Conservation (phyloP, 495 filamentous ascomycete genomes). For the Aspergillus sclerotiicarbonarius region DNA sequence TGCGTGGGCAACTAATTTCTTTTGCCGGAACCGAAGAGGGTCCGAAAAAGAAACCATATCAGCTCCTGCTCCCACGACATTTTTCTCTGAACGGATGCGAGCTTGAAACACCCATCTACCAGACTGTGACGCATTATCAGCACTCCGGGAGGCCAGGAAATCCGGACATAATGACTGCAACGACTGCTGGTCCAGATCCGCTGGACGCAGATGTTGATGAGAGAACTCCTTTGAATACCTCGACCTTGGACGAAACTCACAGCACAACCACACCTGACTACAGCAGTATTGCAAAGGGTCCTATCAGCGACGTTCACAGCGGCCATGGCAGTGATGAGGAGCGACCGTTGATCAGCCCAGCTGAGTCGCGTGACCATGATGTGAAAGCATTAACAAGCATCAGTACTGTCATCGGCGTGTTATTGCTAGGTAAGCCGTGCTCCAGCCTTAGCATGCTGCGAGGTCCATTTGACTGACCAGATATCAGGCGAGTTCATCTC, state of each 20-base stretch:
- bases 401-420: constrained; percentile 33
- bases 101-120: neutral
- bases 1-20: neutral
- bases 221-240: constrained; percentile 8
- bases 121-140: neutral
- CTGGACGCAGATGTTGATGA: constrained; percentile 7
- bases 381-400: constrained; percentile 23
- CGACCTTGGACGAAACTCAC: neutral
- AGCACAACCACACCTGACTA: neutral
- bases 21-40: neutral
- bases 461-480: neutral
- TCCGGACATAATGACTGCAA: neutral
- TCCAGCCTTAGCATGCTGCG: neutral
- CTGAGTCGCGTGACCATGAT: neutral
- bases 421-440: constrained; percentile 33
- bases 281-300: constrained; percentile 1
- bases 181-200: neutral
- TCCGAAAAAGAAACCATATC: neutral
- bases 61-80: neutral
- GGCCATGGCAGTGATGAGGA: constrained; percentile 25
- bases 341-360: constrained; percentile 15
- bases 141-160: neutral
- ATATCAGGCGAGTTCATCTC: constrained; percentile 61
- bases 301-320: neutral
- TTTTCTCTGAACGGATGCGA: neutral